Base-by-base conservation (phyloP, 2,329 filamentous ascomycete species). In the Epichloe scottii region DNA sequence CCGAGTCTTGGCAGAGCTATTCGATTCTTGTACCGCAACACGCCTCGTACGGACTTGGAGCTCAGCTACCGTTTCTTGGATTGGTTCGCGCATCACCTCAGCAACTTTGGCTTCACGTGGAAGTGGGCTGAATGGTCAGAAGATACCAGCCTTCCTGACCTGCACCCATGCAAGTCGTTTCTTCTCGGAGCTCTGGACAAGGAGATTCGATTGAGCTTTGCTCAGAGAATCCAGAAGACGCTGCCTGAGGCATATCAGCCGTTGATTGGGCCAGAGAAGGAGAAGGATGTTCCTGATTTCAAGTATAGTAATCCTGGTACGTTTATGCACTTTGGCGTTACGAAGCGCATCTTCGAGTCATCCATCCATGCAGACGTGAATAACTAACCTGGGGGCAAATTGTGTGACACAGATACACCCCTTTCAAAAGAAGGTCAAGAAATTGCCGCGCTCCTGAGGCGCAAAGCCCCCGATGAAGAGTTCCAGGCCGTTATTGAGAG, bases 31-130 rank as follows among this genome's bases (percentile, higher is more conserved):
- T 98, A 95, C 72, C 81, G 87, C 55, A 89, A 85, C 64, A 74
- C 87, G 10, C 83, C 89, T 53, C 79, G 77, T 2, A 82, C 97
- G 74, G 93, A 98, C 62, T 74, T 96, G 46, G 90, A 97, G 68
- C 72, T 98, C 42, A 78, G 75, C 51, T 85, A 90, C 61, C 81
- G 93, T 26, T 97, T 97, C 69, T 75, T 95, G 63, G 91, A 97
- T 66, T 98, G 93, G 93, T 98, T 98, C 63, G 81, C 91, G 17
- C 93, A 98, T 66, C 93, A 98, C 71, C 72, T 98, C 58, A 96
- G 90, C 71, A 98, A 98, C 71, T 98, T 98, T 64, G 93, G 95
- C 49, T 98, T 97, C 66, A 93, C 93, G 10, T 98, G 93, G 93
- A 97, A 97, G 69, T 98, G 93, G 93, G 84, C 86, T 15, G 93